Base-by-base conservation (phyloP, 352 stramenopile species). In the Halophytophthora polymorphica region DNA sequence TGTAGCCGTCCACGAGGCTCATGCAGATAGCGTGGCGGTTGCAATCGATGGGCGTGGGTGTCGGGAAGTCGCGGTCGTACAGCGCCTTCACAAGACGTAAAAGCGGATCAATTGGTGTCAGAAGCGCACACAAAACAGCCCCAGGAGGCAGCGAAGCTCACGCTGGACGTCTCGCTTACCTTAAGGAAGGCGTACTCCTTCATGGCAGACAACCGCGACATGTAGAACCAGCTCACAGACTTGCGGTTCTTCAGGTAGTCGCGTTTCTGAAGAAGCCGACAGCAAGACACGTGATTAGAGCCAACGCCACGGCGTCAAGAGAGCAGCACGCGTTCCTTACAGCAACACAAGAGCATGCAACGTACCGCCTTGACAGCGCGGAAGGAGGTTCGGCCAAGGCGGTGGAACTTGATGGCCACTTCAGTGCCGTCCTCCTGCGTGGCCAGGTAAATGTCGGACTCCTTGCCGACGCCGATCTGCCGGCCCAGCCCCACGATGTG, bases 151-250 rank as follows among this genome's bases (percentile, higher is more conserved):
- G n/a, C 21, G 25, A 13, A 41, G 14, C 29, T 34, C 29, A 34
- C 29, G 21, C 12, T 34, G 3, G 6, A 31, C 22, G 19, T 8
- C 21, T 37, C 14, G 37, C 28, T 38, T 45, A 90, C 89, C 64
- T 97, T 98, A 77, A 99, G 96, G 77, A 99, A 99, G 6, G 97
- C 93, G 57, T 88, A 99, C 69, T 99, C 98, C 71, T 99, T 99
- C 56, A 98, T 83, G 2, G 97, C 96, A 40, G 96, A 98, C 14
- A 99, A 87, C n/a, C 96, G 90, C 29, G 90, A 98, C 70, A 99
- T 95, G 83, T 99, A 99, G 50, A 99, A 91, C 98, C 98, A 99
- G 18, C 82, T 96, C 50, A 81, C 85, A n/a, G 83, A 89, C 70
- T 96, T 96, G 84, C 97, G 69, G 73, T 98, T 73, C 66, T 97